A percentile compares a stretch with the other conserved stretches of the same genome.
Conservation (phyloP, 1,284 basidiomycete species). For the Ceratobasidium sp. region DNA sequence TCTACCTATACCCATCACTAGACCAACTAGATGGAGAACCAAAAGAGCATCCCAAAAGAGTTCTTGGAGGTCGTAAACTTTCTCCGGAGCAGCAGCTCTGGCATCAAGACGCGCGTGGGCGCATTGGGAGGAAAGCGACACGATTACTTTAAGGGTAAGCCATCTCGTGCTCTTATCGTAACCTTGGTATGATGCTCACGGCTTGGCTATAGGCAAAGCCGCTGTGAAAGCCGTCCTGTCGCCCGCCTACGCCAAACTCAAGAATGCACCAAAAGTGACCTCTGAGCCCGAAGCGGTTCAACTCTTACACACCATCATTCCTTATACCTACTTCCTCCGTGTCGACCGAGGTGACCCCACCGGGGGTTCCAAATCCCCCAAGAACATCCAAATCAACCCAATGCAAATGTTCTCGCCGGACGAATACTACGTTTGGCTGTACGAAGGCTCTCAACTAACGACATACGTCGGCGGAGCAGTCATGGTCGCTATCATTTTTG, state of each 20-base stretch:
- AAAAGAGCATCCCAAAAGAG: constrained; percentile 80
- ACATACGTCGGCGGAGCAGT: constrained; percentile 91
- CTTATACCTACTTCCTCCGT: constrained; percentile 88
- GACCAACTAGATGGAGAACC: constrained; percentile 54
- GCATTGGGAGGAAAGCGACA: constrained; percentile 93
- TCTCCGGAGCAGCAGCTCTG: constrained; percentile 82
- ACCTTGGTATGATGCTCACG: constrained; percentile 3
- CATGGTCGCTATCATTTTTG: constrained; percentile 94
- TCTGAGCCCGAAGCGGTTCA: constrained; percentile 79
- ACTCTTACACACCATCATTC: constrained; percentile 76
- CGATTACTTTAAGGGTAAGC: constrained; percentile 96
- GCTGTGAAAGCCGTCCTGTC: constrained; percentile 92
- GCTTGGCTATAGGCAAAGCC: constrained; percentile 68
- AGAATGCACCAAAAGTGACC: constrained; percentile 75
- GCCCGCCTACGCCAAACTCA: constrained; percentile 89
- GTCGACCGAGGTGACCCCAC: constrained; percentile 80
- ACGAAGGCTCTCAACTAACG: constrained; percentile 92
- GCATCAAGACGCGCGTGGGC: constrained; percentile 89
- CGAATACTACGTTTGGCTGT: constrained; percentile 96
- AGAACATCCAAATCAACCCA: constrained; percentile 79
- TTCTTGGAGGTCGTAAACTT: constrained; percentile 84
- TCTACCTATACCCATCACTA: neutral
- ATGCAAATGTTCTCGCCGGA: constrained; percentile 81
- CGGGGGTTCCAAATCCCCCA: constrained; percentile 75
- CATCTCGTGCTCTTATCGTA: neutral